These are phyloP conservation scores for Camellia oleifera DNA, from an alignment of 179 eudicot species.

Conservation along the genomic window DNA sequence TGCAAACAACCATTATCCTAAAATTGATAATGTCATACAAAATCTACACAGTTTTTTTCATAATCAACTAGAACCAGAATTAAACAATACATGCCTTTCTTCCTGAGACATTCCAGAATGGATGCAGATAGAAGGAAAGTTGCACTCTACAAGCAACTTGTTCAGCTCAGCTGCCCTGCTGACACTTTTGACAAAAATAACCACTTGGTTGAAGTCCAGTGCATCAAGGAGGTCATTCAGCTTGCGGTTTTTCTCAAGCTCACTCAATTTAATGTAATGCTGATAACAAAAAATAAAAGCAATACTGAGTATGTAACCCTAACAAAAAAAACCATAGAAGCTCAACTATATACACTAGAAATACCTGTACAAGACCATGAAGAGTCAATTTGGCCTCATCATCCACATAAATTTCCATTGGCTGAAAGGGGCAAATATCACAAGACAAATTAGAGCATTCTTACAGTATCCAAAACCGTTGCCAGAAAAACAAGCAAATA, in stretches of 20 bases:
- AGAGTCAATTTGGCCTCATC: slow-evolving; percentile 98
- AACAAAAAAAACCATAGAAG: not conserved
- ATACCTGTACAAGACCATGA: slow-evolving; percentile 98
- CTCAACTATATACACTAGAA: not conserved
- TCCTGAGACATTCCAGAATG: slow-evolving; percentile 99
- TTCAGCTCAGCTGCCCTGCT: slow-evolving; percentile 90
- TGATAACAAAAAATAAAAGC: slow-evolving; percentile 20
- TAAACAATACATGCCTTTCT: slow-evolving; percentile 56
- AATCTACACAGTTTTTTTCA: not conserved
- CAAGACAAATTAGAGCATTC: slow-evolving; percentile 32
- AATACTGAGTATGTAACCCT: not conserved
- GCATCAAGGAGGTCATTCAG: slow-evolving; percentile 96
- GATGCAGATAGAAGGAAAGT: slow-evolving; percentile 93
- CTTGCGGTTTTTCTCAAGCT: slow-evolving; percentile 92
- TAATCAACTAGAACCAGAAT: not conserved
- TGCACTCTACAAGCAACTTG: slow-evolving; percentile 89
- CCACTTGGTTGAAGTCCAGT: slow-evolving; percentile 95
- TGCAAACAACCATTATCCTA: not conserved
- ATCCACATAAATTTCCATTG: slow-evolving; percentile 99
- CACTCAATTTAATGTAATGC: slow-evolving; percentile 94
- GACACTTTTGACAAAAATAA: slow-evolving; percentile 94
- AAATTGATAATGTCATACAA: not conserved
- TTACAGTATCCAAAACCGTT: slow-evolving; percentile 36
- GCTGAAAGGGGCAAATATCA: slow-evolving; percentile 61
- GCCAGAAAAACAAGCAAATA: slow-evolving; percentile 6